phyloP scores from a whole-genome alignment of 495 filamentous ascomycete genomes.

The Aspergillus haitiensis region DNA sequence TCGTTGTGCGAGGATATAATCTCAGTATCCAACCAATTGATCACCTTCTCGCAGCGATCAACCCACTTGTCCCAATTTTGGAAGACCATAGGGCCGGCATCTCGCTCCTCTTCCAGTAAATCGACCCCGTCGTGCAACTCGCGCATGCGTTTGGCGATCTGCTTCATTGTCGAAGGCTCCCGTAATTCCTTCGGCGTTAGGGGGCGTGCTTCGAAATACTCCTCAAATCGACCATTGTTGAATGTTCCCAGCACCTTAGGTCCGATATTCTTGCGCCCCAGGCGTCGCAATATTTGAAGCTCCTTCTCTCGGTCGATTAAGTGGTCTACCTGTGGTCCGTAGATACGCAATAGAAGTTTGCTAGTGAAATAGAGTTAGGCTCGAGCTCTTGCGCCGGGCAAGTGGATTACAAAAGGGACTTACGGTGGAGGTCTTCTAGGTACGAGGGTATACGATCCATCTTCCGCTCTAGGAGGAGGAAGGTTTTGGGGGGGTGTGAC shows the following conservation, averaged over 20 bases:
- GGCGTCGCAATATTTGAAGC: constrained; percentile 77
- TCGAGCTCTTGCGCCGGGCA: background rate
- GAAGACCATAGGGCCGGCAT: constrained; percentile 79
- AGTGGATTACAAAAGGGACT: constrained; percentile 21
- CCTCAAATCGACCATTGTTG: constrained; percentile 92
- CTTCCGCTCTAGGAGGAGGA: constrained; percentile 38
- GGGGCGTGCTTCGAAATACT: constrained; percentile 81
- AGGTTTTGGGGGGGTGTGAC: constrained; percentile 74
- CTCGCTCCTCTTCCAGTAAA: constrained; percentile 71
- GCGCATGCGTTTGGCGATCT: constrained; percentile 98
- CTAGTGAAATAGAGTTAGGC: constrained; percentile 36
- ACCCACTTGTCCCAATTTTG: constrained; percentile 97
- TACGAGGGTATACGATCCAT: constrained; percentile 35
- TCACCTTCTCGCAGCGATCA: constrained; percentile 71
- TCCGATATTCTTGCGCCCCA: constrained; percentile 89
- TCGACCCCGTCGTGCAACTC: constrained; percentile 95
- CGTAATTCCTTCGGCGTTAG: constrained; percentile 76
- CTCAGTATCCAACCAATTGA: constrained; percentile 72
- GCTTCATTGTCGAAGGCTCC: constrained; percentile 76
- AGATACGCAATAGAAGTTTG: constrained; percentile 88
- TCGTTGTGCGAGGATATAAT: constrained; percentile 49
- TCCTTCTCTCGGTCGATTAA: constrained; percentile 93
- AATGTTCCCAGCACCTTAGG: constrained; percentile 93
- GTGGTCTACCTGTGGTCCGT: constrained; percentile 93
- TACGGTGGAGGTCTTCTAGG: constrained; percentile 57